Evolutionary conservation across 2,329 filamentous ascomycete species (phyloP).

Genomic region (Stagonosporopsis cucurbitacearum): DNA sequence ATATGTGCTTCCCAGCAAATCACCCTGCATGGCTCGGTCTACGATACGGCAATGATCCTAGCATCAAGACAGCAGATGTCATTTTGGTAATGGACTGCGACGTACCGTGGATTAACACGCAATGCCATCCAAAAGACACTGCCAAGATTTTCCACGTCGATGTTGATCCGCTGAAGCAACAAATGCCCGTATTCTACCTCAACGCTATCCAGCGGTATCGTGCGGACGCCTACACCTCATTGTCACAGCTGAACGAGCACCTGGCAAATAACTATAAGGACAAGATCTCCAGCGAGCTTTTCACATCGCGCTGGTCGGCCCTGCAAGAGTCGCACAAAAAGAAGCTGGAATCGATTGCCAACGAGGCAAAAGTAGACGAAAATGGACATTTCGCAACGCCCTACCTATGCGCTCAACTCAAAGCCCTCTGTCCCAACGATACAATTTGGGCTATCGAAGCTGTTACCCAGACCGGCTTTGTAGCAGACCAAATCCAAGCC

Average conservation of each 20-base stretch:
- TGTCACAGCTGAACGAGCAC: slow-evolving; percentile 72
- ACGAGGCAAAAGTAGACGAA: slow-evolving; percentile 62
- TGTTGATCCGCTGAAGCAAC: slow-evolving; percentile 69
- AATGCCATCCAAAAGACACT: slow-evolving; percentile 63
- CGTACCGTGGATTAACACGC: slow-evolving; percentile 91
- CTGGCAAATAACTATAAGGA: slow-evolving; percentile 55
- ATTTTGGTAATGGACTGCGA: slow-evolving; percentile 89
- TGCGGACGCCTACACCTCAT: slow-evolving; percentile 60
- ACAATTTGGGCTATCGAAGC: slow-evolving; percentile 81
- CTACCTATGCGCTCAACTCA: slow-evolving; percentile 63
- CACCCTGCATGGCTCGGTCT: slow-evolving; percentile 68
- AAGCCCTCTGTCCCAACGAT: slow-evolving; percentile 64
- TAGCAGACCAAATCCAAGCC: slow-evolving; percentile 74
- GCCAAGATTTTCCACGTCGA: slow-evolving; percentile 71
- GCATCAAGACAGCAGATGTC: slow-evolving; percentile 77
- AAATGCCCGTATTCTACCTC: slow-evolving; percentile 66
- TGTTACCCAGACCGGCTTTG: slow-evolving; percentile 72
- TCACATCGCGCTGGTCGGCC: slow-evolving; percentile 58
- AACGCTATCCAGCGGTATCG: slow-evolving; percentile 60
- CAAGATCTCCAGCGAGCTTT: slow-evolving; percentile 51
- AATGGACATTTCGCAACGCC: slow-evolving; percentile 69
- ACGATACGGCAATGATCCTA: slow-evolving; percentile 74
- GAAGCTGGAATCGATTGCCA: slow-evolving; percentile 66
- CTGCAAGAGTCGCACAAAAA: slow-evolving; percentile 65
- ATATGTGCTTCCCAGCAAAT: slow-evolving; percentile 74